A percentile compares a stretch with the other conserved stretches of the same genome.
Conservation (phyloP, 164 flowering plant genomes). For the Euptelea pleiosperma region DNA sequence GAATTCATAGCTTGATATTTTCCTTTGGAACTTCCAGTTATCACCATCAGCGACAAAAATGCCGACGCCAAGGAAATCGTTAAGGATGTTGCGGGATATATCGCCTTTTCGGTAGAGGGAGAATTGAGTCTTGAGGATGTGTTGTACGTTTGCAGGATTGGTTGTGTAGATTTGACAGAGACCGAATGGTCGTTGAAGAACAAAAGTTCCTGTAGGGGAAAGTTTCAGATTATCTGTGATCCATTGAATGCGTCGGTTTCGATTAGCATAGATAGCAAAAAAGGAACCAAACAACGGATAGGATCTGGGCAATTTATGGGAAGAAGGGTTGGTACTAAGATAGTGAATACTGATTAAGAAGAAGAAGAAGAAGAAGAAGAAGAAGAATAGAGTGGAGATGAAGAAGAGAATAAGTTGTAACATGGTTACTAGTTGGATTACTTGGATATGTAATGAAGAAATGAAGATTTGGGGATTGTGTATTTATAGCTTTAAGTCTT, state of each 20-base stretch:
- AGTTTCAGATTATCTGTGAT: conserved; percentile 13
- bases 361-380: not conserved
- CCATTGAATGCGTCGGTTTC: conserved; percentile 23
- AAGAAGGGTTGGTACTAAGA: too few relatives aligned
- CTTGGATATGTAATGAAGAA: too few relatives aligned
- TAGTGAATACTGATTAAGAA: not conserved
- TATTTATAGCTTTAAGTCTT: too few relatives aligned
- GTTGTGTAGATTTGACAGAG: conserved; percentile 26
- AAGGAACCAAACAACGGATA: conserved; percentile 37
- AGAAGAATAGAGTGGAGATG: conserved; percentile 14
- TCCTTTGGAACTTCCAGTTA: conserved; percentile 51
- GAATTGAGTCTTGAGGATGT: conserved; percentile 51
- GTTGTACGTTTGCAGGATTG: conserved; percentile 45
- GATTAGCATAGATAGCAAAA: conserved; percentile 16
- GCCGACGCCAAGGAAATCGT: conserved; percentile 41
- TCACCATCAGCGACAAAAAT: conserved; percentile 45
- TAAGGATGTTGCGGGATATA: not conserved
- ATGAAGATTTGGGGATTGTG: too few relatives aligned
- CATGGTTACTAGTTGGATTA: too few relatives aligned
- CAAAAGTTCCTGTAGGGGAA: conserved; percentile 38
- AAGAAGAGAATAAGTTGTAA: too few relatives aligned
- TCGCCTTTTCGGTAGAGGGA: conserved; percentile 39
- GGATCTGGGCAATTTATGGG: conserved; percentile 29
- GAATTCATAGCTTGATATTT: conserved; percentile 42
- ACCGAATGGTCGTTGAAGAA: conserved; percentile 23